Conservation (phyloP, 257 asterid species). For the Solanum bulbocastanum region DNA sequence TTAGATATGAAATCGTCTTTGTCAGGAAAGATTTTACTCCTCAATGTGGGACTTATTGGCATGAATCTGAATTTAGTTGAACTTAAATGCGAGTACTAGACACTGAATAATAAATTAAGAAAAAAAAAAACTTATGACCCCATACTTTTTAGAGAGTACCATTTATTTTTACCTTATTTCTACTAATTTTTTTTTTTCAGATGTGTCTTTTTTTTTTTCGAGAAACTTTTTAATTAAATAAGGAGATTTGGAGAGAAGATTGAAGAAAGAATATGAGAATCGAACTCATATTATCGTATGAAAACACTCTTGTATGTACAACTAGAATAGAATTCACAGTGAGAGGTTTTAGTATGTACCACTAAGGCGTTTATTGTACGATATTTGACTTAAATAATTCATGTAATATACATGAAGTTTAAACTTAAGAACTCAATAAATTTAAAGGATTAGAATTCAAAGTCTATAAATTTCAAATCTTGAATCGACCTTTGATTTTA, state of each 20-base stretch:
- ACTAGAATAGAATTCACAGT: not conserved
- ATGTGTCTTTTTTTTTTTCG: fast-evolving
- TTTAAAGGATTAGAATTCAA: not conserved
- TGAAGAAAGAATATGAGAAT: not conserved
- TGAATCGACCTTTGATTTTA: not conserved
- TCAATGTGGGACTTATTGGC: fast-evolving
- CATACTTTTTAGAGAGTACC: not conserved
- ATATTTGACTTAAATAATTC: not conserved
- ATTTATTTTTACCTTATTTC: not conserved
- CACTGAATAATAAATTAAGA: not conserved
- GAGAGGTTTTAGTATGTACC: not conserved
- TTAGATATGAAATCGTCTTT: no score
- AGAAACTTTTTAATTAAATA: not conserved
- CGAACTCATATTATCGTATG: not conserved
- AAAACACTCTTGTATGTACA: not conserved
- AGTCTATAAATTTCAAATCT: not conserved
- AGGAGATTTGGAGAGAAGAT: not conserved
- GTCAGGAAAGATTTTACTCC: no score
- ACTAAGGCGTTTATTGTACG: not conserved
- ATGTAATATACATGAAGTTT: not conserved
- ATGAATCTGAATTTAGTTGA: no score
- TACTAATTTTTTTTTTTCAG: not conserved
- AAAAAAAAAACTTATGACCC: no score
- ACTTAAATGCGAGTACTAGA: no score
- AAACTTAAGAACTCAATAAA: fast-evolving